Percentiles rank a stretch among this genome's conserved stretches.
These are phyloP conservation scores for Solanum tarijense DNA, from an alignment of 257 asterid species.

Conservation along the genomic window DNA sequence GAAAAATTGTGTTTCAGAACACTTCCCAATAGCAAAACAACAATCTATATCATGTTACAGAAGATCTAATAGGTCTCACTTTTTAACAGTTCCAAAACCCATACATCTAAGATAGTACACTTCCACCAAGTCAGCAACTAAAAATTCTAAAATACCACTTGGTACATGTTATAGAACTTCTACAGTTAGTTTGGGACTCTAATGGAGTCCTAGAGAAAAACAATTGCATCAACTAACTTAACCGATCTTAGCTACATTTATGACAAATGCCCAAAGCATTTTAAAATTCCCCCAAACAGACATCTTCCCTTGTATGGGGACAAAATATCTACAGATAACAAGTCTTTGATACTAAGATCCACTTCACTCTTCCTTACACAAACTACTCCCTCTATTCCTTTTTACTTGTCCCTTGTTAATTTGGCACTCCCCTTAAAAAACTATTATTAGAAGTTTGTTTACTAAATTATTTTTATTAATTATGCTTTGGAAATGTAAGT, in stretches of 20 bases:
- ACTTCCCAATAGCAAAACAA: not conserved
- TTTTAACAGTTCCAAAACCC: not conserved
- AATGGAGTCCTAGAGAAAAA: not conserved
- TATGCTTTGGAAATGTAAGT: not conserved
- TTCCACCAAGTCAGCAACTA: not conserved
- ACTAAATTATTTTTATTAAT: not conserved
- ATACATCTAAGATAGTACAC: not conserved
- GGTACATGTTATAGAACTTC: not conserved
- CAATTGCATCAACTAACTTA: not conserved
- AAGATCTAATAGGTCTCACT: not conserved
- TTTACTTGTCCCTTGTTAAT: not conserved
- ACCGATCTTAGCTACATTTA: not conserved
- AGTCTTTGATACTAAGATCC: not conserved
- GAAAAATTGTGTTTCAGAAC: not conserved
- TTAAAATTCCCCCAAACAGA: not conserved
- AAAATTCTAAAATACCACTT: not conserved
- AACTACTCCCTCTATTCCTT: not conserved
- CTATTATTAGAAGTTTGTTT: not conserved
- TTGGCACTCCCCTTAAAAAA: not conserved
- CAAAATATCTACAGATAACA: not conserved
- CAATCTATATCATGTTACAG: not conserved
- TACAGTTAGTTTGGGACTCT: not conserved
- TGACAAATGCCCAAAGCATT: not conserved
- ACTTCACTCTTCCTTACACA: not conserved
- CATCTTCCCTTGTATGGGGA: not conserved